These are phyloP conservation scores for Toxoplasma gondii DNA, from an alignment of 169 alveolate genomes.

Conservation along the genomic window DNA sequence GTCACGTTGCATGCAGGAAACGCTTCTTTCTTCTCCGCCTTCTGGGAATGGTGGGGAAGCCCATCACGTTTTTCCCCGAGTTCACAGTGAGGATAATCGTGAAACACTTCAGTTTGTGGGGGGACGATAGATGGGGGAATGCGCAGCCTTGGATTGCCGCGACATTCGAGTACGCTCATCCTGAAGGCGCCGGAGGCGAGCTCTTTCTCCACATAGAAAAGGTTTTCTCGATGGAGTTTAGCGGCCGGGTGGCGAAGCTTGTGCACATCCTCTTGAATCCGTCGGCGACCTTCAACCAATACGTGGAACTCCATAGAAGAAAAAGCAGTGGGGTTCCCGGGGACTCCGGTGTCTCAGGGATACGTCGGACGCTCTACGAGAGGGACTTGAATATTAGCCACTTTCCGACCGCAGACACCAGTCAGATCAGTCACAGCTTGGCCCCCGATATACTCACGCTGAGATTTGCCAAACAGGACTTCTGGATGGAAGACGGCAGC, in stretches of 20 bases:
- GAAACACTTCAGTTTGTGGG: conserved; percentile 40
- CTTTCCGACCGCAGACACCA: not conserved
- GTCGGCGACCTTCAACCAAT: conserved; percentile 48
- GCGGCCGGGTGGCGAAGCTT: not conserved
- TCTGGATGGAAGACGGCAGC: conserved; percentile 43
- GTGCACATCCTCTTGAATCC: conserved; percentile 58
- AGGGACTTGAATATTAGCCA: not conserved
- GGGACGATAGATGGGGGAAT: conserved; percentile 56
- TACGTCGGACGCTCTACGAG: not conserved
- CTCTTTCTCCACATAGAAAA: conserved; percentile 31
- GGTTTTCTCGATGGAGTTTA: conserved; percentile 13
- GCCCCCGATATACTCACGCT: not conserved
- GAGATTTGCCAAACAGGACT: conserved; percentile 12
- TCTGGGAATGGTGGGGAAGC: not conserved
- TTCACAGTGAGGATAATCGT: not conserved
- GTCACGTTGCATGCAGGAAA: too few species aligned
- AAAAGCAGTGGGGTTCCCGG: conserved; percentile 21
- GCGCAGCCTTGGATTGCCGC: conserved; percentile 57
- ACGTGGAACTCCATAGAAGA: conserved; percentile 6
- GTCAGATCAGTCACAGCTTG: not conserved
- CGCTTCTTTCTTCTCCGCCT: not conserved
- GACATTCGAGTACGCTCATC: conserved; percentile 25
- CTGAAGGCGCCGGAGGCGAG: conserved; percentile 1
- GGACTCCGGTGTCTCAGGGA: not conserved
- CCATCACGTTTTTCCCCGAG: conserved; percentile 31